Conservation (phyloP, 352 stramenopile species). For the Elongisporangium undulatum region DNA sequence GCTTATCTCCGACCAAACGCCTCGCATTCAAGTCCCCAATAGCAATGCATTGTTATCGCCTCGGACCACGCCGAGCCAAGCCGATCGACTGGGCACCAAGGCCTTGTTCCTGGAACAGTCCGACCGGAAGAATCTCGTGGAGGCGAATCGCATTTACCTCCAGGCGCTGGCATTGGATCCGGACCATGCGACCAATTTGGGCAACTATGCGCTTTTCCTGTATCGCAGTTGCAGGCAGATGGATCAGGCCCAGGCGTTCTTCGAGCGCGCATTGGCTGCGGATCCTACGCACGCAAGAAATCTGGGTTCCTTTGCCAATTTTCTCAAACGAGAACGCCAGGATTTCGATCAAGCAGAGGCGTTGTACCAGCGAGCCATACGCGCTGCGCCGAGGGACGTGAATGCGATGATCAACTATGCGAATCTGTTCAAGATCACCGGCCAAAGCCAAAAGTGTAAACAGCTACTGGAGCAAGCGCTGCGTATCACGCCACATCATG, state of each 20-base stretch:
- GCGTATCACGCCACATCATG: slow-evolving; percentile 9
- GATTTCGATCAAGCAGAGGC: slow-evolving; percentile 22
- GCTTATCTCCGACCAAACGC: background rate
- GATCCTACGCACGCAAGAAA: slow-evolving; percentile 16
- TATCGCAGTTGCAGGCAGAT: slow-evolving; percentile 11
- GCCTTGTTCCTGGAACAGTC: slow-evolving; percentile 34
- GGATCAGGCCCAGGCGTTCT: slow-evolving; percentile 15
- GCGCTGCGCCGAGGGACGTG: slow-evolving; percentile 14
- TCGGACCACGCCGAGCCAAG: slow-evolving; percentile 12
- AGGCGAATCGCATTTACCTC: slow-evolving; percentile 25
- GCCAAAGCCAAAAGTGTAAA: slow-evolving; percentile 2
- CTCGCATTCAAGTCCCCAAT: background rate
- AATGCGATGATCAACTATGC: slow-evolving; percentile 25
- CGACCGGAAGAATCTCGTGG: slow-evolving; percentile 10
- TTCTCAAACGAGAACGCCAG: slow-evolving; percentile 17
- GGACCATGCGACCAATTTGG: slow-evolving; percentile 23
- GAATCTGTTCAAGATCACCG: slow-evolving; percentile 12
- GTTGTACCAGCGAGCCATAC: slow-evolving; percentile 21
- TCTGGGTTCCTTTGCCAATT: slow-evolving; percentile 26
- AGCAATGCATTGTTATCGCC: background rate
- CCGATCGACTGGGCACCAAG: slow-evolving; percentile 40
- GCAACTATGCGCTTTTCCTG: slow-evolving; percentile 39
- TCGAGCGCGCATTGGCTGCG: slow-evolving; percentile 16
- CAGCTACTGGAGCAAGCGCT: slow-evolving; percentile 20
- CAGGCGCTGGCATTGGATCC: slow-evolving; percentile 24